A percentile compares a stretch with the other conserved stretches of the same genome.
Conservation (phyloP, 1,284 basidiomycete species). For the Blastosporella zonata region DNA sequence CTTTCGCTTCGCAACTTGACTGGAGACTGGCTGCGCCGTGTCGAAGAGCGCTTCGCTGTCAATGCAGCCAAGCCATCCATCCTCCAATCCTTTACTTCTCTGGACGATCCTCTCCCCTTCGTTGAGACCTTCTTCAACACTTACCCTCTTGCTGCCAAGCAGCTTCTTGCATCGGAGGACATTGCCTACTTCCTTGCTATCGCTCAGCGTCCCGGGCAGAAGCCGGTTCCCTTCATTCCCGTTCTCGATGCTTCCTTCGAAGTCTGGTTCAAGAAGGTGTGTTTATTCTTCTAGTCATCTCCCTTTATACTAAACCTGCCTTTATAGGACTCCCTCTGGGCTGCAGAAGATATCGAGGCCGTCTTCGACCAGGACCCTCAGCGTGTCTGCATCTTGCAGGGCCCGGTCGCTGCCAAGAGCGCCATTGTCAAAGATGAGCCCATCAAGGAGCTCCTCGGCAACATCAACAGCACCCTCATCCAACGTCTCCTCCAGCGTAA, state of each 20-base stretch:
- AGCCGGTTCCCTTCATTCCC: constrained; percentile 99
- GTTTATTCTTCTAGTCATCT: constrained; percentile 19
- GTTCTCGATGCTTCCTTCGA: constrained; percentile 91
- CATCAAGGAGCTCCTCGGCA: constrained; percentile 87
- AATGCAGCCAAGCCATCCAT: constrained; percentile 81
- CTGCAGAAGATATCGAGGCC: constrained; percentile 96
- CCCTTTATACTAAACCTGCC: background rate
- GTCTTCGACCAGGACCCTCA: constrained; percentile 98
- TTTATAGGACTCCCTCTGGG: constrained; percentile 91
- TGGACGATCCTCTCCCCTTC: constrained; percentile 82
- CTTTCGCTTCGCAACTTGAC: constrained; percentile 90
- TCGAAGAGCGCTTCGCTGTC: constrained; percentile 97
- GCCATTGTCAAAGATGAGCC: constrained; percentile 90
- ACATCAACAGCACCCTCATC: constrained; percentile 79
- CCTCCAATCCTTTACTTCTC: constrained; percentile 83
- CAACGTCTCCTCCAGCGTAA: constrained; percentile 78
- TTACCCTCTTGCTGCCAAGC: constrained; percentile 80
- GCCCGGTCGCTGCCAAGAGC: constrained; percentile 92
- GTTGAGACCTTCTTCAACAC: constrained; percentile 82
- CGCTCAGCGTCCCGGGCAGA: constrained; percentile 92
- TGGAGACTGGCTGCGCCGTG: constrained; percentile 94
- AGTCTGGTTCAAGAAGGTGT: constrained; percentile 98
- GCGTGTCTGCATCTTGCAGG: constrained; percentile 96
- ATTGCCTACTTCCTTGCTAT: constrained; percentile 95
- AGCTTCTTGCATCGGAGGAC: constrained; percentile 94